Base-by-base conservation (phyloP, 495 filamentous ascomycete species). In the Annulohypoxylon moriforme region DNA sequence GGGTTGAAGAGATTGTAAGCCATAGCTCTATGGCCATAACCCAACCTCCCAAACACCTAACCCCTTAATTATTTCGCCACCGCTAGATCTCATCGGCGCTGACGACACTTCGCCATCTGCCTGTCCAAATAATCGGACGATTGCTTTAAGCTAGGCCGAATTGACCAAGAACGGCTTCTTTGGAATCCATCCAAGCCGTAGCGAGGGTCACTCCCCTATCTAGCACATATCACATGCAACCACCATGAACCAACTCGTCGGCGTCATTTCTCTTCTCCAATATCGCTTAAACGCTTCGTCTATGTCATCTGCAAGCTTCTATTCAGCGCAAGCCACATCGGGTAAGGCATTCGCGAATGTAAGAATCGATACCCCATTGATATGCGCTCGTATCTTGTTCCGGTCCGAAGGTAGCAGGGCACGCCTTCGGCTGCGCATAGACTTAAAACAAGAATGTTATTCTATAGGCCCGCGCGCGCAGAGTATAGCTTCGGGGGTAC, bases 391-490 rank as follows among this genome's bases (percentile, higher is more conserved):
- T 31, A 14, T 50, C 58, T 18, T 14, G 16, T 29, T 25, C 50
- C 67, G 67, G 67, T 11, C 67, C 67, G 67, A 69, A 57, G 49
- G 49, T 42, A 49, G 9, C 9, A 40, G 31, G 29, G 1, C 27
- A n/a, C n/a, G n/a, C n/a, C n/a, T 33, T 25, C 50, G 58, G 59
- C 59, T 31, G 18, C 25, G 60, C 50, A 47, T 40, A 61, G 34
- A 57, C 62, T n/a, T 11, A 49, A 33, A 46, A 24, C 38, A 38
- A 18, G 25, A 65, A 3, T n/a, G 47, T 34, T 38, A 50, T 34
- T 56, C 57, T 36, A 24, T 38, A 55, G 16, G 33, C 27, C n/a
- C 27, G 27, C 27, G n/a, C n/a, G n/a, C 18, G 55, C 50, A 31
- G 25, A 60, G 25, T 42, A 34, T 40, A 25, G 44, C 40, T 47